Evolutionary conservation across 2,329 filamentous ascomycete genomes (phyloP), one percentile per base, ranked within the genome.

Genomic region (Colletotrichum sp.): DNA sequence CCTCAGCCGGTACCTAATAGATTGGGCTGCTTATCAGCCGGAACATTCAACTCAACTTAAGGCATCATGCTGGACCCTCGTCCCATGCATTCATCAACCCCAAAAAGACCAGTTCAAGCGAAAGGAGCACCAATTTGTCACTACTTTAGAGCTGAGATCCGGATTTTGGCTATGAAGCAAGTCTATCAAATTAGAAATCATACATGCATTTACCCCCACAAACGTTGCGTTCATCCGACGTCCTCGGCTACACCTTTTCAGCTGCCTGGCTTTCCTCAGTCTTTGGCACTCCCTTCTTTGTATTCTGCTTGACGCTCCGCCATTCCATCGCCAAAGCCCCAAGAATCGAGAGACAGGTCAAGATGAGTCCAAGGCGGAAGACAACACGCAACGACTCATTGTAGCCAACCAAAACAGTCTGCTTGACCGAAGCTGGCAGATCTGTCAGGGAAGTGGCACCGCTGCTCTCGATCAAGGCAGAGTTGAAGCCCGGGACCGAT

Each of bases 241-340:
- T 21, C 32, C n/a, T 36, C 24, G 4, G 13, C 10, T 21, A 67
- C 2, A 67, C 44, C 68, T 63, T 49, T 26, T 63, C 57, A 9
- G 36, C 57, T 26, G 30, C n/a, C 59, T 32, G 5, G n/a, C 2
- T 4, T 12, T 21, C 59, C 63, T 18, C 32, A 76, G 77, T 3
- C 15, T 32, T 57, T 21, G 16, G 7, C 9, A 1, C 28, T 21
- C 5, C 7, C 28, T 36, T 57, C 7, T 68, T 68, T 8, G 12
- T 6, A 8, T 24, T 13, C 16, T 74, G 71, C 63, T 79, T 80
- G 3, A 81, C 78, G 8, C 76, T 82, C 2, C 76, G 89, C 91
- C 91, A 93, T 82, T 93, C 88, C 76, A 93, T 87, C 16, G 87
- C 84, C 4, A 88, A 78, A 0, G 87, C 85, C 1, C 89, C 90